Conservation (phyloP, 2,329 filamentous ascomycete species). For the Dactylonectria macrodidyma region DNA sequence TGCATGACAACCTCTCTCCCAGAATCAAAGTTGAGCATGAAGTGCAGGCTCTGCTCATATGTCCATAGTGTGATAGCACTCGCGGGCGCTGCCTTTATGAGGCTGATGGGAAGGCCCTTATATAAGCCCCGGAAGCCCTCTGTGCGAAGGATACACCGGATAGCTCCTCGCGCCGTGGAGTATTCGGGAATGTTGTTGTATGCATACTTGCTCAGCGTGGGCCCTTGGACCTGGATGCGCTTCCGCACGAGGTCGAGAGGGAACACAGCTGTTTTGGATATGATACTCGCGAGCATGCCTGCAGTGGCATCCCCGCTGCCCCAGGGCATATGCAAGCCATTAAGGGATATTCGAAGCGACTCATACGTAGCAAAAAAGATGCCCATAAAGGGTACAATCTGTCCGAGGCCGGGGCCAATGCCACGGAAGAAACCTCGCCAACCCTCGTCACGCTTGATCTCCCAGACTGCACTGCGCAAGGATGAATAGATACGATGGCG, state of each 20-base stretch:
- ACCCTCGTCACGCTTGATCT: constrained; percentile 85
- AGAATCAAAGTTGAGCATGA: constrained; percentile 63
- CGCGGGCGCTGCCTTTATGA: constrained; percentile 94
- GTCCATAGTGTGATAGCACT: constrained; percentile 96
- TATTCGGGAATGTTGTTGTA: constrained; percentile 93
- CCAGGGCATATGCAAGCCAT: constrained; percentile 71
- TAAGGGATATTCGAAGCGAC: constrained; percentile 74
- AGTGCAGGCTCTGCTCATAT: constrained; percentile 82
- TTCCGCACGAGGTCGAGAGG: constrained; percentile 94
- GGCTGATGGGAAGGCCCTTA: constrained; percentile 87
- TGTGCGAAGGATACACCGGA: constrained; percentile 75
- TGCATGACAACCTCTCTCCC: constrained; percentile 46
- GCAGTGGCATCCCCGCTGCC: constrained; percentile 88
- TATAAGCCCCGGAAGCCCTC: constrained; percentile 90
- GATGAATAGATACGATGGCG: constrained; percentile 83
- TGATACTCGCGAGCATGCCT: constrained; percentile 82
- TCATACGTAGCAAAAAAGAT: constrained; percentile 96
- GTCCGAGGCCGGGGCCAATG: constrained; percentile 82
- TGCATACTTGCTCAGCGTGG: constrained; percentile 83
- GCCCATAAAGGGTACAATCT: constrained; percentile 97
- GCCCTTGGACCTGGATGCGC: constrained; percentile 94
- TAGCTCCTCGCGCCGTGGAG: constrained; percentile 74
- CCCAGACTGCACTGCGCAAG: constrained; percentile 76
- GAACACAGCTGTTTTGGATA: constrained; percentile 92
- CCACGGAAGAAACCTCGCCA: constrained; percentile 88